phyloP scores from a whole-genome alignment of 176 grass and related monocot genomes.

The Carex pumila region DNA sequence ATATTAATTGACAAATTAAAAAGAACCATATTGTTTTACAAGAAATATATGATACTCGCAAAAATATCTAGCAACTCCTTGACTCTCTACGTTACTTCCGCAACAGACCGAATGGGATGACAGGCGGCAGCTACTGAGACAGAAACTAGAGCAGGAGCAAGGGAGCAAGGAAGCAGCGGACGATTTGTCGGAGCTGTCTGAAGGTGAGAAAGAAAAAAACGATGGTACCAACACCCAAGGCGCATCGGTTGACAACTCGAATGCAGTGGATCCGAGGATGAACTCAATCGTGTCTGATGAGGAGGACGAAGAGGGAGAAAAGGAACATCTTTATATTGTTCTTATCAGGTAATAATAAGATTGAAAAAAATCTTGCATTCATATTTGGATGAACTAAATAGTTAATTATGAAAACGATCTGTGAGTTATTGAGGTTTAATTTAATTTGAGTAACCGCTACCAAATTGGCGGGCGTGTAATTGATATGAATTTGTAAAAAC shows the following conservation, averaged over 20 bases:
- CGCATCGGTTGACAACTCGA: not conserved
- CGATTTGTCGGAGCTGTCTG: constrained; percentile 53
- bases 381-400: not conserved
- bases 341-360: constrained; percentile 58
- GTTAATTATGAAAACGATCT: not conserved
- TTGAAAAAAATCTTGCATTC: not conserved
- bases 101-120: constrained; percentile 41
- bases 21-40: not conserved
- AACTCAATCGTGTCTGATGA: constrained; percentile 50
- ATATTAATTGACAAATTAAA: not conserved
- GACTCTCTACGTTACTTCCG: not conserved
- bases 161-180: constrained; percentile 57
- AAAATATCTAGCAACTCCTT: not conserved
- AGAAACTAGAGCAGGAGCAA: constrained; percentile 37
- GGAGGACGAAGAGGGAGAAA: constrained; percentile 26
- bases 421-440: not conserved
- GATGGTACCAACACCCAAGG: not conserved
- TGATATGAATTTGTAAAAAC: not conserved
- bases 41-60: not conserved
- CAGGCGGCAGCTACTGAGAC: constrained; percentile 23
- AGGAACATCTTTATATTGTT: constrained; percentile 64
- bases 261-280: constrained; percentile 17
- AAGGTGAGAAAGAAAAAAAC: constrained; percentile 43
- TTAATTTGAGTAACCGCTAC: too few relatives aligned
- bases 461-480: not conserved